A percentile compares a stretch with the other conserved stretches of the same genome.
These are phyloP conservation scores for Herpetomonas samuelpessoai DNA, from an alignment of 208 protist species.

Conservation along the genomic window DNA sequence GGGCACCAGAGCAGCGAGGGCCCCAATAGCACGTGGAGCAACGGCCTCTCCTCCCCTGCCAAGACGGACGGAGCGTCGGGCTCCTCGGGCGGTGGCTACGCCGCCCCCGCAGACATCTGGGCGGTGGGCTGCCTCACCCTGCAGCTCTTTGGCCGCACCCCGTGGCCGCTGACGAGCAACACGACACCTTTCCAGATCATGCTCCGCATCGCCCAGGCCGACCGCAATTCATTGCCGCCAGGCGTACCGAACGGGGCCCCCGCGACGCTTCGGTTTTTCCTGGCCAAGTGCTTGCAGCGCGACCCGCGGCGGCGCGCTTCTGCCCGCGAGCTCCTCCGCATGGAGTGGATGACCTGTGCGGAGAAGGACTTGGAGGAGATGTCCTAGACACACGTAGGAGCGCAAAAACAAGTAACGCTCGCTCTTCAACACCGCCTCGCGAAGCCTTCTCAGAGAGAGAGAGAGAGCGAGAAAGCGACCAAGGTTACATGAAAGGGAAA, in stretches of 20 bases:
- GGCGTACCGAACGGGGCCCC: slow-evolving; percentile 57
- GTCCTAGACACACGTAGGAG: too few relatives aligned
- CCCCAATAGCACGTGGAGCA: slow-evolving; percentile 6
- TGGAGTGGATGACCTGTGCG: slow-evolving; percentile 73
- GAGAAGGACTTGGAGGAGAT: slow-evolving; percentile 60
- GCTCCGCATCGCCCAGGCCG: slow-evolving; percentile 66
- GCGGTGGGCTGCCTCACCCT: slow-evolving; percentile 81
- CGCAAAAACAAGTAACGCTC: too few relatives aligned
- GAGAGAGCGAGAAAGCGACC: too few relatives aligned
- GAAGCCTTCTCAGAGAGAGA: too few relatives aligned
- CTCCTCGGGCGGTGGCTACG: slow-evolving; percentile 38
- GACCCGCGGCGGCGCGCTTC: slow-evolving; percentile 50
- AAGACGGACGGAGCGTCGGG: background rate
- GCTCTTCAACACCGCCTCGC: too few relatives aligned
- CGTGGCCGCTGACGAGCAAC: slow-evolving; percentile 40
- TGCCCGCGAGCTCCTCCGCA: slow-evolving; percentile 49
- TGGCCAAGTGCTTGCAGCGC: slow-evolving; percentile 58
- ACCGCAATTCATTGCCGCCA: slow-evolving; percentile 46
- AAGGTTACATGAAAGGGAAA: background rate
- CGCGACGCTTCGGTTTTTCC: slow-evolving; percentile 31
- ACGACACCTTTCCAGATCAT: slow-evolving; percentile 59
- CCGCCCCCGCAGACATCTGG: slow-evolving; percentile 77
- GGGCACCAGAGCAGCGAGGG: background rate
- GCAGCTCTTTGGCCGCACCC: slow-evolving; percentile 70
- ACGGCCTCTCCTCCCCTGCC: background rate